Conservation (phyloP, 2,329 filamentous ascomycete genomes). For the Rachicladosporium sp. region DNA sequence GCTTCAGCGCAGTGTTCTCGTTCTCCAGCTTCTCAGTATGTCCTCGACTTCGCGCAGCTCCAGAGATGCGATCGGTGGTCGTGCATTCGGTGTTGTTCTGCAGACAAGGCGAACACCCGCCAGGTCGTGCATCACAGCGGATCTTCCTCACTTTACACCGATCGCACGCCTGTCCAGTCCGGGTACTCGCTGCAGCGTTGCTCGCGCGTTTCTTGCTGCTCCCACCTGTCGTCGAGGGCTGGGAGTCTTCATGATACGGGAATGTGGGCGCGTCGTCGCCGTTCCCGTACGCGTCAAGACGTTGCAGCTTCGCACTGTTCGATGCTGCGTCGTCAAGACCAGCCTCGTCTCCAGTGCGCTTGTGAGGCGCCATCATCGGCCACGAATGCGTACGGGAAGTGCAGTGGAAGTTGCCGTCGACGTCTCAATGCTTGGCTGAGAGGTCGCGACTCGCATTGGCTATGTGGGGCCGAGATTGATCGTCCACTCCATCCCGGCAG, state of each 20-base stretch:
- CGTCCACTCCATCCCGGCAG: too few species aligned
- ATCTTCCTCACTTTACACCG: constrained; percentile 86
- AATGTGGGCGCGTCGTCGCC: too few species aligned
- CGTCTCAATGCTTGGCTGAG: background rate
- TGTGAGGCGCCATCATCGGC: constrained; percentile 4
- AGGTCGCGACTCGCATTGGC: too few species aligned
- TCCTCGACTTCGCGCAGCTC: constrained; percentile 64
- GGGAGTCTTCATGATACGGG: too few species aligned
- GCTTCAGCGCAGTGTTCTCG: constrained; percentile 55
- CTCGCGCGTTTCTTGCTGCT: constrained; percentile 2
- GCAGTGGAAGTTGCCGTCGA: constrained; percentile 12
- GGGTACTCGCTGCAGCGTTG: constrained; percentile 9
- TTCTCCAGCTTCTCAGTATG: constrained; percentile 66
- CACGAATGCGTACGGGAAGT: constrained; percentile 6
- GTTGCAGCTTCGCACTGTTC: constrained; percentile 3
- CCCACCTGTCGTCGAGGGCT: background rate
- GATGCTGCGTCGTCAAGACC: constrained; percentile 1
- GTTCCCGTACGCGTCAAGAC: background rate
- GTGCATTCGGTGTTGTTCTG: constrained; percentile 66
- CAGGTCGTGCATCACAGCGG: constrained; percentile 66
- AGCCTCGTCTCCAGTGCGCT: constrained; percentile 15
- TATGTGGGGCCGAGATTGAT: too few species aligned
- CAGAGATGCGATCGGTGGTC: constrained; percentile 78
- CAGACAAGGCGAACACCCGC: constrained; percentile 71
- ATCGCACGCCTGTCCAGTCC: constrained; percentile 78